Evolutionary conservation across 2,329 filamentous ascomycete species (phyloP).

Genomic region (Neonectria magnoliae): DNA sequence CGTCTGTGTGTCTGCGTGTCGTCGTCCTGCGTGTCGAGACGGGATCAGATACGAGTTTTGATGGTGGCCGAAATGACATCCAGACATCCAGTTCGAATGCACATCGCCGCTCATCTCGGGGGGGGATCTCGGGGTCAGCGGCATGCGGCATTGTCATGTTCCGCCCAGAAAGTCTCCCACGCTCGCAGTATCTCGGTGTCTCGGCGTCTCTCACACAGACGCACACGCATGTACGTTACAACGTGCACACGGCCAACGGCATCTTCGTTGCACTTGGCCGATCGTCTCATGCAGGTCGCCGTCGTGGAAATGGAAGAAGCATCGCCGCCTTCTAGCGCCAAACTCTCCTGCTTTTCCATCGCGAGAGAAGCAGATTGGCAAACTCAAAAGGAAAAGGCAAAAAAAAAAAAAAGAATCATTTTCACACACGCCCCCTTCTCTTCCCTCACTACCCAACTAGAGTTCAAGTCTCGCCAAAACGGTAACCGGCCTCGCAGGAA

Average conservation of each 20-base stretch:
- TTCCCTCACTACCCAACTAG: too few species aligned
- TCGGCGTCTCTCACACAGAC: background rate
- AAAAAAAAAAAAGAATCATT: too few species aligned
- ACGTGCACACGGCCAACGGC: background rate
- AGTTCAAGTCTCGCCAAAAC: too few species aligned
- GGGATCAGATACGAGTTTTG: background rate
- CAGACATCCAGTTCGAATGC: background rate
- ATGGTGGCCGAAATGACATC: background rate
- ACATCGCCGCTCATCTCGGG: background rate
- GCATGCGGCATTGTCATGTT: background rate
- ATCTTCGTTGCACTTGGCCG: background rate
- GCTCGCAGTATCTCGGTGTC: background rate
- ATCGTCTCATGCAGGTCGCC: conserved; percentile 16
- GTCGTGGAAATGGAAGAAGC: conserved; percentile 20
- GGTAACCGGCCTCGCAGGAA: too few species aligned
- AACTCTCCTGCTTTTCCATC: conserved; percentile 27
- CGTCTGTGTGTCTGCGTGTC: conserved; percentile 37
- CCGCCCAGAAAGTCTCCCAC: background rate
- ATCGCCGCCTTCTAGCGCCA: conserved; percentile 38
- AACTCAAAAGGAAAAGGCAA: too few species aligned
- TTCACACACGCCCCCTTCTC: too few species aligned
- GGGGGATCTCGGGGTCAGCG: background rate
- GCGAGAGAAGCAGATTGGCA: too few species aligned
- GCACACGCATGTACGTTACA: background rate
- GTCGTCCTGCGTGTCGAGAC: background rate